Base-by-base conservation (phyloP, 2,329 filamentous ascomycete genomes). In the Sporothrix curviconia region DNA sequence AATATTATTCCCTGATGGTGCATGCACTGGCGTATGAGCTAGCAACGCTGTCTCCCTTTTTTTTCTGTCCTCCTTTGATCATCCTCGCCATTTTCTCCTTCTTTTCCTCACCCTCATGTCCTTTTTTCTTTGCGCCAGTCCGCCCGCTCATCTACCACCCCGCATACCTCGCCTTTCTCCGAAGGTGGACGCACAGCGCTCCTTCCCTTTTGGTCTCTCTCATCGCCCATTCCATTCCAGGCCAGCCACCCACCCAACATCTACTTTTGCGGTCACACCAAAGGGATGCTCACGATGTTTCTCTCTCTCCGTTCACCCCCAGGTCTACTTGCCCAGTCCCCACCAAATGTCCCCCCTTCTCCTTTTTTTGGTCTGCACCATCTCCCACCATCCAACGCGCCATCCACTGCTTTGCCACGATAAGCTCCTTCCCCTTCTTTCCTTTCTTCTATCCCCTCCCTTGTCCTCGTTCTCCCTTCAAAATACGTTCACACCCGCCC, bases 281-380 rank as follows among this genome's bases (percentile, higher is more conserved):
- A 28, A n/a, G n/a, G 24, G 19, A 57, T 36, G 58, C 54, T 59
- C 58, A 57, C 58, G 54, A 57, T 57, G 43, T 37, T 55, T 50
- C 22, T 25, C 14, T 40, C 22, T 9, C 32, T 30, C 19, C 7
- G n/a, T 44, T 44, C 14, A 12, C n/a, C 24, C 46, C n/a, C n/a
- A n/a, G n/a, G n/a, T n/a, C n/a, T n/a, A n/a, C n/a, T n/a, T 50
- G 30, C 39, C 24, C 34, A 36, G 50, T 49, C 47, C 53, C 53
- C 50, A 11, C 53, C 32, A 22, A 34, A 36, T 50, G 19, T 24
- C 6, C n/a, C 8, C 36, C n/a, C 30, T 28, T 17, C 17, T 12
- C 9, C 19, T n/a, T 47, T 28, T 30, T 34, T 49, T 42, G 34
- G 42, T 50, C 43, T 55, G 37, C 42, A 15, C 37, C 36, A 49